Conservation (phyloP, 2,329 filamentous ascomycete species). For the Parascedosporium putredinis region DNA sequence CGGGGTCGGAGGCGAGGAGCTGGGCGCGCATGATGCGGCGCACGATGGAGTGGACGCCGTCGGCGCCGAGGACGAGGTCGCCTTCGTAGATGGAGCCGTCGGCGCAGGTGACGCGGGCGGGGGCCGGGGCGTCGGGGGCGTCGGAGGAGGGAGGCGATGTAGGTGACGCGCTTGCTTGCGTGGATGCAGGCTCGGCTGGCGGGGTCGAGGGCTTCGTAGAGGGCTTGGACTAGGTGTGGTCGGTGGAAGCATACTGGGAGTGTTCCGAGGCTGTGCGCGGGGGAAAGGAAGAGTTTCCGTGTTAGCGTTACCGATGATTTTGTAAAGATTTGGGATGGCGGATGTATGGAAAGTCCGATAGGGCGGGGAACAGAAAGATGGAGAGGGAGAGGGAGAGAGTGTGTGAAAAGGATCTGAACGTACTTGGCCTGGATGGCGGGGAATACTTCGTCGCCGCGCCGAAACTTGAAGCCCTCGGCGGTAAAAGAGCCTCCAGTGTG, state of each 20-base stretch:
- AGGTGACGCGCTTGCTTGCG: constrained; percentile 12
- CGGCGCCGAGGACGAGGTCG: constrained; percentile 29
- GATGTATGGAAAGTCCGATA: too few relatives aligned
- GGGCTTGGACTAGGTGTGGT: constrained; percentile 12
- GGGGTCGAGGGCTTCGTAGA: constrained; percentile 14
- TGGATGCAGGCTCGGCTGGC: constrained; percentile 10
- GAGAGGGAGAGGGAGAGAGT: not conserved
- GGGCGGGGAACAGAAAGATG: not conserved
- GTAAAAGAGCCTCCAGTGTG: not conserved
- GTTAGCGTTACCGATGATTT: too few relatives aligned
- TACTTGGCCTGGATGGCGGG: not conserved
- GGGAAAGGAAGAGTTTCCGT: too few relatives aligned
- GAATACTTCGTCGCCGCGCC: not conserved
- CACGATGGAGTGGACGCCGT: constrained; percentile 28
- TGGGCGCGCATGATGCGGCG: constrained; percentile 10
- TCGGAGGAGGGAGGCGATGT: constrained; percentile 8
- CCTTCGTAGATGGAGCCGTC: constrained; percentile 25
- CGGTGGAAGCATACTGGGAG: constrained; percentile 15
- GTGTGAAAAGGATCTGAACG: not conserved
- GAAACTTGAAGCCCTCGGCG: not conserved
- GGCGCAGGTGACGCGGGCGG: constrained; percentile 19
- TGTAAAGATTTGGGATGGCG: too few relatives aligned
- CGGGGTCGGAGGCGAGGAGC: not conserved
- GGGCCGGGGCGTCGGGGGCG: too few relatives aligned
- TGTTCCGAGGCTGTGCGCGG: constrained; percentile 14